A percentile compares a stretch with the other conserved stretches of the same genome.
These are phyloP conservation scores for Bipolaris sorokiniana DNA, from an alignment of 2,329 filamentous ascomycete species.

Conservation along the genomic window DNA sequence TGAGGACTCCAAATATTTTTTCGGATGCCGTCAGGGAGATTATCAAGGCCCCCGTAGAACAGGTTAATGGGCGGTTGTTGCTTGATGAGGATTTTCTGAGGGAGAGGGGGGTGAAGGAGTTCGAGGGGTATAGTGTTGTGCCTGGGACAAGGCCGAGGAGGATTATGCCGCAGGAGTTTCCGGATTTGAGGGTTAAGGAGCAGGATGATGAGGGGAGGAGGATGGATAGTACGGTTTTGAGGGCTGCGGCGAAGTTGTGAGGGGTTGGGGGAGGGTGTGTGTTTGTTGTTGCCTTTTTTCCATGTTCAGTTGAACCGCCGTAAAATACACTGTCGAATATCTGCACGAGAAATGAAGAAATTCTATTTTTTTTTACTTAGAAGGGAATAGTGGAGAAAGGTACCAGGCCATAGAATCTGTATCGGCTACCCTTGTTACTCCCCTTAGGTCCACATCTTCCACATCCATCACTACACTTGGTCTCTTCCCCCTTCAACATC, in stretches of 20 bases:
- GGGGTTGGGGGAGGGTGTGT: not conserved
- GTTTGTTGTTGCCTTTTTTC: too few species aligned
- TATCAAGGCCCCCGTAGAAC: conserved; percentile 62
- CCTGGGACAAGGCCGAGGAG: conserved; percentile 67
- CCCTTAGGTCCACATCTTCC: too few species aligned
- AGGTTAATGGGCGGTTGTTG: conserved; percentile 73
- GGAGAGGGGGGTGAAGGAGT: conserved; percentile 70
- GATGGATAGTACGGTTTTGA: conserved; percentile 65
- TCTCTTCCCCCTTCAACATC: too few species aligned
- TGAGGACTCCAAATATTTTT: conserved; percentile 75
- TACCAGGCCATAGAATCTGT: too few species aligned
- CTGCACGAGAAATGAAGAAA: too few species aligned
- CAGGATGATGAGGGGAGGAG: conserved; percentile 79
- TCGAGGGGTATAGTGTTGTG: conserved; percentile 74
- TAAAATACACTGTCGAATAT: too few species aligned
- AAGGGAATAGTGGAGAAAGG: too few species aligned
- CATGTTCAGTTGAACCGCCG: too few species aligned
- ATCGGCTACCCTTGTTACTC: too few species aligned
- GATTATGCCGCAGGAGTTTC: conserved; percentile 77
- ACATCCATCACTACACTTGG: too few species aligned
- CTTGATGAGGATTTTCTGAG: conserved; percentile 84
- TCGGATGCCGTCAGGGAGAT: conserved; percentile 80
- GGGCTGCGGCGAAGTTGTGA: conserved; percentile 27
- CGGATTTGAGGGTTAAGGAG: conserved; percentile 73
- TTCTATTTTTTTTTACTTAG: too few species aligned